Evolutionary conservation across 192 early-diverging fungal genomes (phyloP).

Genomic region (Linnemannia schmuckeri): DNA sequence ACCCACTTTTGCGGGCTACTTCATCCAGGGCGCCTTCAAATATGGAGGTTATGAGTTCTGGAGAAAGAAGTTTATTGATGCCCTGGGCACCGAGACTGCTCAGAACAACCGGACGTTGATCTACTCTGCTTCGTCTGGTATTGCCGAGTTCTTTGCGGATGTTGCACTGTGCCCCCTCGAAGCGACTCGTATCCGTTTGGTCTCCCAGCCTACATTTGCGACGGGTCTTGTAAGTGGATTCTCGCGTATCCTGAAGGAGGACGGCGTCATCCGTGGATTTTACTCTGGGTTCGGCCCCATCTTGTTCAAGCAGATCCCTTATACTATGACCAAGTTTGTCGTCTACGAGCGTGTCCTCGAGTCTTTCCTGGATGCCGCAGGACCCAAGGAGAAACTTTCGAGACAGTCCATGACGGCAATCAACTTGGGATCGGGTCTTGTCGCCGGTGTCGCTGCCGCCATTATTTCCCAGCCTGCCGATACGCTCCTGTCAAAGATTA

Average conservation of each 20-base stretch:
- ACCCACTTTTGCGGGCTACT: slow-evolving; percentile 73
- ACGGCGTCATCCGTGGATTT: slow-evolving; percentile 77
- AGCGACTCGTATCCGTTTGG: slow-evolving; percentile 81
- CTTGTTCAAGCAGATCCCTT: slow-evolving; percentile 81
- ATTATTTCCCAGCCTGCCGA: slow-evolving; percentile 76
- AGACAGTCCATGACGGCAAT: slow-evolving; percentile 61
- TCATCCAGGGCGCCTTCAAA: slow-evolving; percentile 74
- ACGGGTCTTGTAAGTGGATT: slow-evolving; percentile 72
- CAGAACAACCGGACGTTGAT: slow-evolving; percentile 69
- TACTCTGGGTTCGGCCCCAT: slow-evolving; percentile 86
- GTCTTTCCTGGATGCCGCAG: slow-evolving; percentile 59
- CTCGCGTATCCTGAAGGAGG: slow-evolving; percentile 70
- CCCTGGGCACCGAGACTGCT: slow-evolving; percentile 66
- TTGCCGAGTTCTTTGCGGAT: slow-evolving; percentile 81
- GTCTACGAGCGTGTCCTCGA: slow-evolving; percentile 69
- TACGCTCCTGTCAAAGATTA: slow-evolving; percentile 76
- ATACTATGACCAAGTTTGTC: slow-evolving; percentile 87
- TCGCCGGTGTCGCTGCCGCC: slow-evolving; percentile 74
- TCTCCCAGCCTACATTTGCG: slow-evolving; percentile 77
- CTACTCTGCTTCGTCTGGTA: slow-evolving; percentile 71
- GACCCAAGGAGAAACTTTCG: slow-evolving; percentile 59
- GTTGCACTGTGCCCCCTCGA: slow-evolving; percentile 79
- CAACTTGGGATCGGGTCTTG: slow-evolving; percentile 68
- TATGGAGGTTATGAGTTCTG: slow-evolving; percentile 76
- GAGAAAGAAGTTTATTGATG: slow-evolving; percentile 66